Evolutionary conservation across 2,329 filamentous ascomycete species (phyloP).

Genomic region (Colletotrichum cordylinicola): DNA sequence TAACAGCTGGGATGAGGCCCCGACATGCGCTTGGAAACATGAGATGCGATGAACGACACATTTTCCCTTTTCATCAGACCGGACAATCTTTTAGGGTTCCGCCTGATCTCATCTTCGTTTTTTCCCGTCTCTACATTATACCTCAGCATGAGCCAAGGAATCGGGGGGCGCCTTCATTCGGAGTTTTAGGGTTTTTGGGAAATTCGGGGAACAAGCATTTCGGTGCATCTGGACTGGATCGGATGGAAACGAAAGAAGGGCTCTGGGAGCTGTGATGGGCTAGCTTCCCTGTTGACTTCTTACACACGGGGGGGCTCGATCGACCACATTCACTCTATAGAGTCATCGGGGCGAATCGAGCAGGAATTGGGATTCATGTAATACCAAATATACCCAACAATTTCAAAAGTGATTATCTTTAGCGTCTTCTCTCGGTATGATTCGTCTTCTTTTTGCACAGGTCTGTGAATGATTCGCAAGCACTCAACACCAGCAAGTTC

Average conservation of each 20-base stretch:
- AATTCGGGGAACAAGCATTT: conserved; percentile 15
- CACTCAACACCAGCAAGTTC: not conserved
- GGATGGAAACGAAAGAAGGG: conserved; percentile 25
- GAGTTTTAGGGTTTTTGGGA: conserved; percentile 11
- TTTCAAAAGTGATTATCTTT: not conserved
- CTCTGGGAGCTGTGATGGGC: conserved; percentile 35
- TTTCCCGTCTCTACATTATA: not conserved
- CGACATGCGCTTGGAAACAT: conserved; percentile 11
- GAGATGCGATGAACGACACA: conserved; percentile 16
- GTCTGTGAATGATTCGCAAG: not conserved
- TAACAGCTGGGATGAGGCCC: conserved; percentile 24
- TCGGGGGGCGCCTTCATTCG: not conserved
- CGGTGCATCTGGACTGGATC: conserved; percentile 25
- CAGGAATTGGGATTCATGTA: conserved; percentile 20
- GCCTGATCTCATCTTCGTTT: not conserved
- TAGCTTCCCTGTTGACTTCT: conserved; percentile 28
- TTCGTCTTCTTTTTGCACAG: not conserved
- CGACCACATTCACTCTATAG: not conserved
- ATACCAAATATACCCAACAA: conserved; percentile 20
- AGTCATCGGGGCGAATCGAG: not conserved
- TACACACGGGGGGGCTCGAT: not conserved
- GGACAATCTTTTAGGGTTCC: not conserved
- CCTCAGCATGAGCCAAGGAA: conserved; percentile 18
- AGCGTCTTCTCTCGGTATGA: not conserved
- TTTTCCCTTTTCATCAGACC: not conserved